Conservation (phyloP, 1,139 yeast species). For the Candida labiduridarum region DNA sequence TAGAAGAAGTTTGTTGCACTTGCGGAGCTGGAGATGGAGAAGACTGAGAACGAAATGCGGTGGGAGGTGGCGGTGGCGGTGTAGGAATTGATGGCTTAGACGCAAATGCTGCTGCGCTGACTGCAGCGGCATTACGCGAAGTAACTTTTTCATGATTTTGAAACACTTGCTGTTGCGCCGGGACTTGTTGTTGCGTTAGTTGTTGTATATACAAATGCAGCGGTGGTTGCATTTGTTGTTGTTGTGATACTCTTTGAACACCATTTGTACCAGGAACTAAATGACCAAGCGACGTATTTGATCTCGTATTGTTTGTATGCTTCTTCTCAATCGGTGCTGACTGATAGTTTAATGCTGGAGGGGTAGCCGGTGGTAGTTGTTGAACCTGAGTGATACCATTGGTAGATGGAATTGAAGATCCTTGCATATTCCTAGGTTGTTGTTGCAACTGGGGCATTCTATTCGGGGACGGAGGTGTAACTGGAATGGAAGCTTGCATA, state of each 20-base stretch:
- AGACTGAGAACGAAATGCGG: not conserved
- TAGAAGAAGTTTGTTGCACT: not conserved
- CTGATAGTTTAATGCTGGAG: slow-evolving; percentile 15
- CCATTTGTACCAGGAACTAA: not conserved
- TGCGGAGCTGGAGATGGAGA: not conserved
- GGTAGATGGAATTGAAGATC: slow-evolving; percentile 4
- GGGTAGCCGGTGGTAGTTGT: slow-evolving; percentile 1
- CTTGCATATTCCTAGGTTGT: slow-evolving; percentile 7
- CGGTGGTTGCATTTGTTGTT: slow-evolving; percentile 7
- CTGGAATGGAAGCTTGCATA: slow-evolving; percentile 11
- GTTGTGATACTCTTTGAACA: slow-evolving; percentile 9
- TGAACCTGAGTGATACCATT: slow-evolving; percentile 7
- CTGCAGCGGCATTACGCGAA: slow-evolving; percentile 12
- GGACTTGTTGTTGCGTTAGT: slow-evolving; percentile 10
- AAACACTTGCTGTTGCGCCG: slow-evolving; percentile 15
- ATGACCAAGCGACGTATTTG: slow-evolving; percentile 16
- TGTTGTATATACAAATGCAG: slow-evolving; percentile 9
- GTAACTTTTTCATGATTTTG: slow-evolving; percentile 4
- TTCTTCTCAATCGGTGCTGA: slow-evolving; percentile 9
- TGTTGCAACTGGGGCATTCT: slow-evolving; percentile 8
- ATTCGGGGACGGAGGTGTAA: slow-evolving; percentile 6
- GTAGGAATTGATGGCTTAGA: slow-evolving; percentile 5
- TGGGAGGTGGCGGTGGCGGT: not conserved
- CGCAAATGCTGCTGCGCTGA: slow-evolving; percentile 18
- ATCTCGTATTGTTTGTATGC: slow-evolving; percentile 14